These are phyloP conservation scores for Penicillium sp. DNA, from an alignment of 2,329 filamentous ascomycete species.

Conservation along the genomic window DNA sequence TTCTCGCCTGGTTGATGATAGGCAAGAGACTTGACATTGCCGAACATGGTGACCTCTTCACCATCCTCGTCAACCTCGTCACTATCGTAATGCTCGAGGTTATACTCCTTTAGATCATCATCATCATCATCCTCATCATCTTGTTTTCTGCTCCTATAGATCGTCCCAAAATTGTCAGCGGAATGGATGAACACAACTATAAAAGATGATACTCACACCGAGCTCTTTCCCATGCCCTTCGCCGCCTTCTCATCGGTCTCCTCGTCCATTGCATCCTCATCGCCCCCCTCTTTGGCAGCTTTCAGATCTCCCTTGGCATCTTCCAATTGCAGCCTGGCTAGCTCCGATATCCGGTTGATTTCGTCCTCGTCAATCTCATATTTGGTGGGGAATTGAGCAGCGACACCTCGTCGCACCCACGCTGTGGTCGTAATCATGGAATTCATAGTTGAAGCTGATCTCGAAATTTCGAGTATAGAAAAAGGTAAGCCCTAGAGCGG, in stretches of 20 bases:
- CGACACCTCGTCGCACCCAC: constrained; percentile 74
- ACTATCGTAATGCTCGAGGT: constrained; percentile 93
- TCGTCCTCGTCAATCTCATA: constrained; percentile 73
- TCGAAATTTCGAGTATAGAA: background rate
- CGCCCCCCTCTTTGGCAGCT: constrained; percentile 58
- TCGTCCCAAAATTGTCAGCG: background rate
- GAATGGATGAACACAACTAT: background rate
- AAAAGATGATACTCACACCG: background rate
- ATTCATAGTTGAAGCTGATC: constrained; percentile 24
- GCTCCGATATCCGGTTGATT: constrained; percentile 68
- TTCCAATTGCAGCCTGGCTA: constrained; percentile 77
- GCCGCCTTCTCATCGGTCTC: constrained; percentile 19
- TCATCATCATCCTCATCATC: constrained; percentile 70
- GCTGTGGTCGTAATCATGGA: constrained; percentile 71
- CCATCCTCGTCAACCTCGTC: constrained; percentile 64
- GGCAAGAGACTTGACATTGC: constrained; percentile 86
- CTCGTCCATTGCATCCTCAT: constrained; percentile 35
- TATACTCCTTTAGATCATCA: constrained; percentile 91
- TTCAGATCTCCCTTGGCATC: constrained; percentile 85
- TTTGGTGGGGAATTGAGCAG: constrained; percentile 70
- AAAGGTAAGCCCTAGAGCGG: constrained; percentile 8
- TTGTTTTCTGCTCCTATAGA: constrained; percentile 38
- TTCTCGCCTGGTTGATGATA: constrained; percentile 94
- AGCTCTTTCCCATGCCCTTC: constrained; percentile 19
- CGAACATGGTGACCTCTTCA: constrained; percentile 85